Percentiles rank a stretch among this genome's conserved stretches.
These are phyloP conservation scores for Phytophthora megakarya DNA, from an alignment of 352 stramenopile species.

Conservation along the genomic window DNA sequence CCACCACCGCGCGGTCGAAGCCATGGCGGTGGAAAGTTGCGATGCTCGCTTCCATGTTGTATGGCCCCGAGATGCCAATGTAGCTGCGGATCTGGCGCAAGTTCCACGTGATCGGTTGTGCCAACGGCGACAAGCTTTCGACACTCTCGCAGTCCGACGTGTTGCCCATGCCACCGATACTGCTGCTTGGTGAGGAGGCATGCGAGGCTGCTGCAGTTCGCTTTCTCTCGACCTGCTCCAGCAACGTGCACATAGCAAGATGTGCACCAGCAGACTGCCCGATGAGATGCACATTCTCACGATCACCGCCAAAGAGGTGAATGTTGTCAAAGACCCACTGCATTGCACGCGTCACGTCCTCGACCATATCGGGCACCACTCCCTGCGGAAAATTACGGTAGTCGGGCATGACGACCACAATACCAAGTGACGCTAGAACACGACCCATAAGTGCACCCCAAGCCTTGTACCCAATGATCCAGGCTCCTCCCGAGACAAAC, in stretches of 20 bases:
- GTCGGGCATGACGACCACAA: slow-evolving; percentile 91
- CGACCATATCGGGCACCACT: slow-evolving; percentile 89
- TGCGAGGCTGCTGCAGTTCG: slow-evolving; percentile 17
- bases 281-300: slow-evolving; percentile 82
- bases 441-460: slow-evolving; percentile 89
- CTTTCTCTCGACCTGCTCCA: slow-evolving; percentile 74
- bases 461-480: slow-evolving; percentile 94
- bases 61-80: slow-evolving; percentile 87
- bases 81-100: slow-evolving; percentile 74
- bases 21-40: slow-evolving; percentile 84
- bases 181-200: slow-evolving; percentile 23
- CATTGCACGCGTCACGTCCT: slow-evolving; percentile 83
- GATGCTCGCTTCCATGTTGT: slow-evolving; percentile 82
- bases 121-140: slow-evolving; percentile 37
- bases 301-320: slow-evolving; percentile 85
- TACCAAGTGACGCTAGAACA: slow-evolving; percentile 66
- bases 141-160: slow-evolving; percentile 43
- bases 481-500: slow-evolving; percentile 90
- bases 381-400: slow-evolving; percentile 93
- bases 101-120: slow-evolving; percentile 58
- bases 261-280: slow-evolving; percentile 92
- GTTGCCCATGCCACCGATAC: slow-evolving; percentile 31
- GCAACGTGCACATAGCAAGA: slow-evolving; percentile 74
- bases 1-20: slow-evolving; percentile 76
- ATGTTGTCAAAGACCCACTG: slow-evolving; percentile 90